Conservation (phyloP, 1,284 basidiomycete genomes). For the Agaricales sp. region DNA sequence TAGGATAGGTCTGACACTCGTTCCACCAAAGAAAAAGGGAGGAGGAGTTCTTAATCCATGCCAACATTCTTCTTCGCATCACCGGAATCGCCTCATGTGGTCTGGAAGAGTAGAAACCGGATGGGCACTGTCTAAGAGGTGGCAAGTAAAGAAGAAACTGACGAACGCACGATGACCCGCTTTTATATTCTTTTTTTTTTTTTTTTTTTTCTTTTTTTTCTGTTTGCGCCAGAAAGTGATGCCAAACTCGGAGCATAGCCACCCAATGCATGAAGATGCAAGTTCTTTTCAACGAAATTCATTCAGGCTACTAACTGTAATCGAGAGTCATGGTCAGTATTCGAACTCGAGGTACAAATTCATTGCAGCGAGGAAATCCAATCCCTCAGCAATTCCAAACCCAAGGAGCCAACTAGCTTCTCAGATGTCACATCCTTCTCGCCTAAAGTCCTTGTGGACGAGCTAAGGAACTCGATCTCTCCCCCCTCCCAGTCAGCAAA, state of each 20-base stretch:
- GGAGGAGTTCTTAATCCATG: constrained; percentile 52
- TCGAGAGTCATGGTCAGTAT: too few species aligned
- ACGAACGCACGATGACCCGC: too few species aligned
- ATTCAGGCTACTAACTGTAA: too few species aligned
- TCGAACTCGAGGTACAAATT: background rate
- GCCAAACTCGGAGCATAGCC: background rate
- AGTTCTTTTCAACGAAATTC: too few species aligned
- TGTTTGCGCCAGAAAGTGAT: constrained; percentile 12
- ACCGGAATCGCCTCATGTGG: constrained; percentile 62
- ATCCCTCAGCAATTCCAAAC: background rate
- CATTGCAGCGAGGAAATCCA: background rate
- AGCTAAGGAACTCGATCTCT: constrained; percentile 53
- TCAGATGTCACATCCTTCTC: background rate
- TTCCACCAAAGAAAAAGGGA: constrained; percentile 37
- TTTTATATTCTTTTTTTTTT: too few species aligned
- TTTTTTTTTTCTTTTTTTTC: constrained; percentile 12
- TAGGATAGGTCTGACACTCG: constrained; percentile 71
- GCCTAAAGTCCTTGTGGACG: constrained; percentile 21
- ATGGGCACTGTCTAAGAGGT: constrained; percentile 72
- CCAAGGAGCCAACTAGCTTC: background rate
- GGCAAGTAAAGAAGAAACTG: constrained; percentile 30
- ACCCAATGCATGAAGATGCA: background rate
- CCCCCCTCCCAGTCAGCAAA: constrained; percentile 77
- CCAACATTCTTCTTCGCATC: constrained; percentile 51
- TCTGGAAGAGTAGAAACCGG: constrained; percentile 28